These are phyloP conservation scores for Dalbergia cultrata DNA, from an alignment of 306 rosid genomes.

Conservation along the genomic window DNA sequence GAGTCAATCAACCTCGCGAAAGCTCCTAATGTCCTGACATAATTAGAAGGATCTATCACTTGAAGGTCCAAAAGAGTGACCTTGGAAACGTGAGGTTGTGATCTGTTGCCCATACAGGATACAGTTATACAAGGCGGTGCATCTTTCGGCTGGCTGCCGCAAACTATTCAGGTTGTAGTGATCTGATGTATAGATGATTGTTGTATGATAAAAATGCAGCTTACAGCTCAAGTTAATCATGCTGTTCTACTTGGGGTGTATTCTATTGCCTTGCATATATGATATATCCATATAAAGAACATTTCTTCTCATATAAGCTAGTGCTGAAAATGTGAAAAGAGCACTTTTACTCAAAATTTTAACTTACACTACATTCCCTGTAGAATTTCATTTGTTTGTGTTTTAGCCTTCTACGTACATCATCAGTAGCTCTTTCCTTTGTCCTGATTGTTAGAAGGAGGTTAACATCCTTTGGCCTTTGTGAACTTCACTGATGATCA, in stretches of 20 bases:
- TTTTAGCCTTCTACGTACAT: background rate
- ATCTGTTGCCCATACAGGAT: conserved; percentile 21
- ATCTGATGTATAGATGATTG: conserved; percentile 11
- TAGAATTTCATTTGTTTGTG: conserved; percentile 1
- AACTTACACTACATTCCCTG: background rate
- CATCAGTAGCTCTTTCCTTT: background rate
- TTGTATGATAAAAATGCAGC: background rate
- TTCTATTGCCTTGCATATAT: background rate
- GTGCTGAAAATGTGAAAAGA: background rate
- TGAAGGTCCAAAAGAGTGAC: conserved; percentile 37
- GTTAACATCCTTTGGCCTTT: background rate
- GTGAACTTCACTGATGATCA: background rate
- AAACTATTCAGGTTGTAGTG: conserved; percentile 22
- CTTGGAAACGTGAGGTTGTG: conserved; percentile 4
- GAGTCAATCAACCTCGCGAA: conserved; percentile 35
- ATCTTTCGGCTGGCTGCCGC: conserved; percentile 29
- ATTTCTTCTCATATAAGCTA: background rate
- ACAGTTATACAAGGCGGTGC: conserved; percentile 19
- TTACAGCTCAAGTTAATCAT: background rate
- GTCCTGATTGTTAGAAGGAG: background rate
- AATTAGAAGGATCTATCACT: conserved; percentile 30
- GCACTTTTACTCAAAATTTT: background rate
- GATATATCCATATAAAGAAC: background rate
- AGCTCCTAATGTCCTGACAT: conserved; percentile 3
- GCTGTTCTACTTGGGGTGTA: conserved; percentile 20